phyloP scores from a whole-genome alignment of 345 rosid genomes.

The Mangifera indica region DNA sequence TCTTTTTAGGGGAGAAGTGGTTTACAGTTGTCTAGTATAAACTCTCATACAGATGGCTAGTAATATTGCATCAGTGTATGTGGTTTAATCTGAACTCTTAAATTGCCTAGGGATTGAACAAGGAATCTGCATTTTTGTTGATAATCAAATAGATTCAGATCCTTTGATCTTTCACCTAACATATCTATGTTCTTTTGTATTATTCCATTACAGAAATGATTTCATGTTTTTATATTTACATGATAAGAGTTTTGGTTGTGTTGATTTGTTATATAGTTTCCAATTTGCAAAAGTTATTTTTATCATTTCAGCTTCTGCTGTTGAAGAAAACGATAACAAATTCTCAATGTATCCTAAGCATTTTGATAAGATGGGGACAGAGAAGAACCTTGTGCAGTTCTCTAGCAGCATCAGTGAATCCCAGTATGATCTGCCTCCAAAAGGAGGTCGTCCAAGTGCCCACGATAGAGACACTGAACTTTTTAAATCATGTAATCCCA shows the following conservation, averaged over 20 bases:
- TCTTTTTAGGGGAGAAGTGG: neutral
- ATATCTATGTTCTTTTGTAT: neutral
- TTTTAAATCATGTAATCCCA: slow-evolving; percentile 32
- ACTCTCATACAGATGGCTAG: neutral
- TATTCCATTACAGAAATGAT: neutral
- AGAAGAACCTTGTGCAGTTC: slow-evolving; percentile 43
- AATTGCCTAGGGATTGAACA: neutral
- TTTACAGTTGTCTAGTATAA: neutral
- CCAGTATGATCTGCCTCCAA: slow-evolving; percentile 37
- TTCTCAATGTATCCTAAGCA: slow-evolving; percentile 54
- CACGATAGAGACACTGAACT: slow-evolving; percentile 42
- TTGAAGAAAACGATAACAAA: slow-evolving; percentile 46
- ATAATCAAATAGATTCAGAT: slow-evolving; percentile 1
- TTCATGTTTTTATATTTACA: neutral
- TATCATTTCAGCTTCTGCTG: slow-evolving; percentile 28
- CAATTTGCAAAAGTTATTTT: slow-evolving; percentile 7
- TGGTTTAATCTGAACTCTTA: slow-evolving; percentile 10
- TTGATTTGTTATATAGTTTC: slow-evolving; percentile 8
- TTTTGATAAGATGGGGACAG: slow-evolving; percentile 43
- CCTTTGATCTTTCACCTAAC: neutral
- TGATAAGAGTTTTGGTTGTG: slow-evolving; percentile 7
- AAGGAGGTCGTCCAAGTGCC: slow-evolving; percentile 30
- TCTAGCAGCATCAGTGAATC: slow-evolving; percentile 47
- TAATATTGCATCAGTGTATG: neutral
- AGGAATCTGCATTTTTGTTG: neutral